Conservation (phyloP, 2,329 filamentous ascomycete species). For the Parasarocladium wereldwijsianum region DNA sequence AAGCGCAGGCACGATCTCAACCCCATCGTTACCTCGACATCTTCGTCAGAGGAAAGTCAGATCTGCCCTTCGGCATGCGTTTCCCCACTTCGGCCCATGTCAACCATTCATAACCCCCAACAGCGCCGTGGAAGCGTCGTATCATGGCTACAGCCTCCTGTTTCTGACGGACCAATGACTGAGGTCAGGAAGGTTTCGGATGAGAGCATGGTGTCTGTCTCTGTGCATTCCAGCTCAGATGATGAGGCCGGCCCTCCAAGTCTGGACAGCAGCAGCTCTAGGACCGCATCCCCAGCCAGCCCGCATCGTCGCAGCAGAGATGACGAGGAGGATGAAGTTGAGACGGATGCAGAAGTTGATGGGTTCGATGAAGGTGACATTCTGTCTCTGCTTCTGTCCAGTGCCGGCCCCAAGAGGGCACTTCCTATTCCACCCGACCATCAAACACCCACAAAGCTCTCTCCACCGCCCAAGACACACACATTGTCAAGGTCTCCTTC, state of each 20-base stretch:
- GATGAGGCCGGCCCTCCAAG: not conserved
- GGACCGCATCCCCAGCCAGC: not conserved
- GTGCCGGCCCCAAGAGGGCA: constrained; percentile 9
- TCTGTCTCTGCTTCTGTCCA: constrained; percentile 15
- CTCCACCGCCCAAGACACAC: constrained; percentile 10
- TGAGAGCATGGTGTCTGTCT: constrained; percentile 13
- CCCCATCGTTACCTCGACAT: not conserved
- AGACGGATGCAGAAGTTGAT: too few species aligned
- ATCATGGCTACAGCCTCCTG: not conserved
- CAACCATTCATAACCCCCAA: constrained; percentile 4
- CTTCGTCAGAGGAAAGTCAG: too few species aligned
- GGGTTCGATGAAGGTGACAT: constrained; percentile 20
- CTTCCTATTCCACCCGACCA: constrained; percentile 18
- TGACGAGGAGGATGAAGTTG: too few species aligned
- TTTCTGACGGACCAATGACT: constrained; percentile 1
- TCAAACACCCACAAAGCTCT: constrained; percentile 13
- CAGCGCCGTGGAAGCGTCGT: too few species aligned
- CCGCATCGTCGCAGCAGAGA: too few species aligned
- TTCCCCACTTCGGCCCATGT: constrained; percentile 2
- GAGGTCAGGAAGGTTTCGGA: constrained; percentile 8
- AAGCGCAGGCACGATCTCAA: constrained; percentile 1
- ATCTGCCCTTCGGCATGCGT: constrained; percentile 1
- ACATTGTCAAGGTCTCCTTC: constrained; percentile 1
- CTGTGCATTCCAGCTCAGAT: constrained; percentile 9
- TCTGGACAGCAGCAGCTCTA: not conserved